phyloP scores from a whole-genome alignment of 2,329 filamentous ascomycete species.

The Zymoseptoria crescenta region DNA sequence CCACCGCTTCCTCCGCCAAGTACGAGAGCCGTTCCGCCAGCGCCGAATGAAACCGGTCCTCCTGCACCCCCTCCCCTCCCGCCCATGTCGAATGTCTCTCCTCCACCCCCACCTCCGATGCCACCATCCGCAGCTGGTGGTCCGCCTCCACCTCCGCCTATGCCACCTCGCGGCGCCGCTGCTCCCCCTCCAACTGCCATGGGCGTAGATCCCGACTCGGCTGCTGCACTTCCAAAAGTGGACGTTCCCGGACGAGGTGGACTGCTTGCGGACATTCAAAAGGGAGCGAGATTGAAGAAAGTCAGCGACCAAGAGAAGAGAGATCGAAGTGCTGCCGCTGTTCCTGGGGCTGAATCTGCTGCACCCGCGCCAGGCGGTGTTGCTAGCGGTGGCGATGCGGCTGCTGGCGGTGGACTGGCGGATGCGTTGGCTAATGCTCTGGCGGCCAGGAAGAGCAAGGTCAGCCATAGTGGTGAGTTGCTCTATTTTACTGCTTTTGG shows the following conservation, averaged over 20 bases:
- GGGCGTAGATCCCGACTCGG: constrained; percentile 35
- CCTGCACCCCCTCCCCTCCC: constrained; percentile 39
- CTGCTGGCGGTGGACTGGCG: constrained; percentile 46
- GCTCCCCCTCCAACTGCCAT: constrained; percentile 34
- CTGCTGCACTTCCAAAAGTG: constrained; percentile 10
- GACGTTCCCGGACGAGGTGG: constrained; percentile 44
- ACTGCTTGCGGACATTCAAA: constrained; percentile 64
- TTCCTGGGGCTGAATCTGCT: constrained; percentile 48
- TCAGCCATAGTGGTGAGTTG: constrained; percentile 84
- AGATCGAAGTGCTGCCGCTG: constrained; percentile 59
- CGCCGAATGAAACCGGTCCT: constrained; percentile 23
- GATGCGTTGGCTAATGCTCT: constrained; percentile 68
- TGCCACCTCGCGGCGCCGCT: constrained; percentile 37
- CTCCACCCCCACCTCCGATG: constrained; percentile 36
- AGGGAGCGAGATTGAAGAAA: constrained; percentile 60
- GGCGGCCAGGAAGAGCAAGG: constrained; percentile 83
- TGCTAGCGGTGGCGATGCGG: constrained; percentile 29
- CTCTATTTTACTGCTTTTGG: constrained; percentile 2
- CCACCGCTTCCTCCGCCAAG: constrained; percentile 28
- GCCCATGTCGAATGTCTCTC: constrained; percentile 29
- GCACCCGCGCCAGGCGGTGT: constrained; percentile 49
- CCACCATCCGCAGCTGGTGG: constrained; percentile 28
- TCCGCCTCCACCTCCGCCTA: constrained; percentile 33
- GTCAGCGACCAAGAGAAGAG: constrained; percentile 62
- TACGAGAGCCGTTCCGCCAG: constrained; percentile 26